Evolutionary conservation across 192 early-diverging fungal genomes (phyloP).

Genomic region (Gaertneriomyces sp.): DNA sequence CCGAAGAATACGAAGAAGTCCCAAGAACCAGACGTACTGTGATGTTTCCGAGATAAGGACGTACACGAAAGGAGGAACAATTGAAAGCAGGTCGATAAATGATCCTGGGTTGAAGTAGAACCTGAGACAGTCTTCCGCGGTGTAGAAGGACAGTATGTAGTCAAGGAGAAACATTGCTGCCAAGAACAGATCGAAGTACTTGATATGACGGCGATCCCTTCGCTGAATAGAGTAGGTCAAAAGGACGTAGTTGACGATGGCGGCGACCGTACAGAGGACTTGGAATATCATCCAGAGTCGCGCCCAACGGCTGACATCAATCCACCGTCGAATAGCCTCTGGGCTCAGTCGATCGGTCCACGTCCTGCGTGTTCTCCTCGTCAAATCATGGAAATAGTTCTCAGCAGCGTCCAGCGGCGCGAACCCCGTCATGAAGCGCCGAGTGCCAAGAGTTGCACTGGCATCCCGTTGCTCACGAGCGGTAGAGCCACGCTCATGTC

Average conservation of each 20-base stretch:
- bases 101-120: slow-evolving; percentile 50
- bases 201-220: slow-evolving; percentile 38
- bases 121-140: slow-evolving; percentile 49
- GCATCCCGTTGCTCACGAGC: slow-evolving; percentile 1
- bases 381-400: slow-evolving; percentile 38
- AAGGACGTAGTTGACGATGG: slow-evolving; percentile 53
- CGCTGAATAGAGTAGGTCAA: slow-evolving; percentile 43
- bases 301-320: slow-evolving; percentile 34
- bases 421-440: slow-evolving; percentile 25
- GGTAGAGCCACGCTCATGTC: slow-evolving; percentile 7
- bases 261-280: slow-evolving; percentile 41
- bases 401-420: slow-evolving; percentile 35
- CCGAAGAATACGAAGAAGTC: slow-evolving; percentile 50
- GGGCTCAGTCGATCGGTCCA: slow-evolving; percentile 45
- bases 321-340: slow-evolving; percentile 44
- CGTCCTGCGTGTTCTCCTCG: slow-evolving; percentile 36
- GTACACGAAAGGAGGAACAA: slow-evolving; percentile 54
- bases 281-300: slow-evolving; percentile 56
- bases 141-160: slow-evolving; percentile 49
- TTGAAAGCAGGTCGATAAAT: slow-evolving; percentile 50
- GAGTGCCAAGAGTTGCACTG: background rate
- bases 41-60: slow-evolving; percentile 40
- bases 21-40: slow-evolving; percentile 53
- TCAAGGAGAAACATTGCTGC: slow-evolving; percentile 47
- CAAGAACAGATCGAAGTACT: slow-evolving; percentile 44